phyloP scores from a whole-genome alignment of 2,329 filamentous ascomycete genomes.

The Colletotrichum echinochloae region DNA sequence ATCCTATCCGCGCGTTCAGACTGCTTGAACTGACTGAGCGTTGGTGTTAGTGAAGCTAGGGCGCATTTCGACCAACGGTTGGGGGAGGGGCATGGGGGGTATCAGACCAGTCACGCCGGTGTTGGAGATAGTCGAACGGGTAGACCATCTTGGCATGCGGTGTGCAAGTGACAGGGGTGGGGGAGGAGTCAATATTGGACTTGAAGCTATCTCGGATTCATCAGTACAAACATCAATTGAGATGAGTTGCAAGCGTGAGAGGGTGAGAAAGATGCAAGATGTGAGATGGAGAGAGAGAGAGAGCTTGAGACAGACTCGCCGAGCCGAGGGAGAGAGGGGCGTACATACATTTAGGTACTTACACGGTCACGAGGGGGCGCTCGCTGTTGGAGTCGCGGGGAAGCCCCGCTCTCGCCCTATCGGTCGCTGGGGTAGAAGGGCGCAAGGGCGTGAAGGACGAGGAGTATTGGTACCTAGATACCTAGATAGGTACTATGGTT shows the following conservation, averaged over 20 bases:
- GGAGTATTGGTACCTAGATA: too few species aligned
- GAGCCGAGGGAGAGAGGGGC: constrained; percentile 3
- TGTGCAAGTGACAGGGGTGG: not conserved
- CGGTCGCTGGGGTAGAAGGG: constrained; percentile 36
- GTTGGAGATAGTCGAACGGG: constrained; percentile 73
- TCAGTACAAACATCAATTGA: not conserved
- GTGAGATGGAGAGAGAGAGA: not conserved
- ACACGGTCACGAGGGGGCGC: constrained; percentile 33
- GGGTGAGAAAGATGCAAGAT: not conserved
- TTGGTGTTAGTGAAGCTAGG: constrained; percentile 46
- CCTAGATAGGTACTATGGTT: too few species aligned
- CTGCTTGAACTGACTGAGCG: constrained; percentile 80
- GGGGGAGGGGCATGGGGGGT: constrained; percentile 18
- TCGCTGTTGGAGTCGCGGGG: constrained; percentile 31
- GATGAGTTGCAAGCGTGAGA: not conserved
- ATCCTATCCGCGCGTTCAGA: constrained; percentile 79
- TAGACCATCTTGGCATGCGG: constrained; percentile 37
- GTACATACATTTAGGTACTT: constrained; percentile 38
- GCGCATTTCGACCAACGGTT: not conserved
- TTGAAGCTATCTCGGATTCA: not conserved
- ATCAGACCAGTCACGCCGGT: constrained; percentile 76
- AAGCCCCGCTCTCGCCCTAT: constrained; percentile 36
- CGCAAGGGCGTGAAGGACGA: too few species aligned
- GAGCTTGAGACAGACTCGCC: not conserved
- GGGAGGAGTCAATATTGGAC: not conserved